These are phyloP conservation scores for Eimeria acervulina DNA, from an alignment of 169 alveolate genomes.

Conservation along the genomic window DNA sequence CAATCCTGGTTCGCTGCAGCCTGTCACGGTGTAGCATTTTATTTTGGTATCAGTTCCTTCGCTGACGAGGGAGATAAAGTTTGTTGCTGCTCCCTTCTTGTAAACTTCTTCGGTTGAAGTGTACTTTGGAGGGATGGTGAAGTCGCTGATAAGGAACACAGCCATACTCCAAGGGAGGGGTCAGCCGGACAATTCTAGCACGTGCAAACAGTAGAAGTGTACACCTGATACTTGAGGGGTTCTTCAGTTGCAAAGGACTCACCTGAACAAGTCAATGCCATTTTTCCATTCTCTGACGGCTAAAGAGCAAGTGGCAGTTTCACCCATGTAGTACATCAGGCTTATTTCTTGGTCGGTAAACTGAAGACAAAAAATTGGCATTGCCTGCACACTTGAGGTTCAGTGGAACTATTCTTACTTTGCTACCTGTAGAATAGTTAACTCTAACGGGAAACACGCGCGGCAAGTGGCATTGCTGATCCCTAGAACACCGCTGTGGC, in stretches of 20 bases:
- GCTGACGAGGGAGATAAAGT: constrained; percentile 57
- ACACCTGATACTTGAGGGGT: too few species aligned
- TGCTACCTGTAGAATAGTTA: too few species aligned
- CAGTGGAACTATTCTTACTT: too few species aligned
- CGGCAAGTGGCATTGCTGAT: background rate
- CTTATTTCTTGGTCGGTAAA: background rate
- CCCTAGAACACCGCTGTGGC: background rate
- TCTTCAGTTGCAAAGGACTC: background rate
- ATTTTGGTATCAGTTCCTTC: background rate
- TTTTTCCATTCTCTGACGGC: constrained; percentile 12
- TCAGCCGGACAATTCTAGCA: background rate
- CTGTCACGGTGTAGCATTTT: constrained; percentile 18
- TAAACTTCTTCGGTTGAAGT: background rate
- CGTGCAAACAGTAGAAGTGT: background rate
- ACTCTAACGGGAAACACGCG: too few species aligned
- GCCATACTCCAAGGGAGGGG: background rate
- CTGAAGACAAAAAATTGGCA: background rate
- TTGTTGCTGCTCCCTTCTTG: constrained; percentile 39
- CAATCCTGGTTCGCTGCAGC: constrained; percentile 19
- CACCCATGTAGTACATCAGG: constrained; percentile 42
- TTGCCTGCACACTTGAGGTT: too few species aligned
- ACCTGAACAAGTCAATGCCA: constrained; percentile 21
- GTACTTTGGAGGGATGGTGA: constrained; percentile 33
- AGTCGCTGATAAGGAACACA: constrained; percentile 25
- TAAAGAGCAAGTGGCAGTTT: constrained; percentile 2